Percentiles rank a stretch among this genome's conserved stretches.
Evolutionary conservation across 805 yeast species (phyloP).

Genomic region (Candida awuae): DNA sequence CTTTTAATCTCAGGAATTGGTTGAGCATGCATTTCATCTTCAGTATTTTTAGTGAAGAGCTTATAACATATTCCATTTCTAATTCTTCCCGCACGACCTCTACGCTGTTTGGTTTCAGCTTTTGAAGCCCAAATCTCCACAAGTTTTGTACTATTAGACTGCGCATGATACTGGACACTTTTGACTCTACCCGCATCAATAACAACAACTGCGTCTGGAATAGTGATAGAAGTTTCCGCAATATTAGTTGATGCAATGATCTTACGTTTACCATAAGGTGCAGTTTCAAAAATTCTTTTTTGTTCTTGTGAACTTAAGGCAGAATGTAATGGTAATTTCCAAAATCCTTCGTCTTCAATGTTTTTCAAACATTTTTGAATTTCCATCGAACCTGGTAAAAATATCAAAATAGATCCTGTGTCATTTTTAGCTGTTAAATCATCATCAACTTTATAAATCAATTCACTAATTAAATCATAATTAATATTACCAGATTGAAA

Average conservation of each 20-base stretch:
- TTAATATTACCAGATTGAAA: constrained; percentile 64
- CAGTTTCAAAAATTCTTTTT: constrained; percentile 55
- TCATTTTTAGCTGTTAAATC: constrained; percentile 34
- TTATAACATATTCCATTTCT: constrained; percentile 75
- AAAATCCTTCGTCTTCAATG: constrained; percentile 24
- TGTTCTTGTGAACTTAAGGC: constrained; percentile 81
- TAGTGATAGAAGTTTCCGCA: constrained; percentile 96
- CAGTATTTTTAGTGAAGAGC: constrained; percentile 59
- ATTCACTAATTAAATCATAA: constrained; percentile 56
- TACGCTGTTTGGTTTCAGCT: constrained; percentile 83
- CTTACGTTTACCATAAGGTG: constrained; percentile 54
- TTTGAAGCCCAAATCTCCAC: constrained; percentile 81
- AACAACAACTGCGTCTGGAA: constrained; percentile 89
- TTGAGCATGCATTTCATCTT: constrained; percentile 51
- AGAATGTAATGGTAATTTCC: constrained; percentile 76
- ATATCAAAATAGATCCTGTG: constrained; percentile 72
- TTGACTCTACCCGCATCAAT: constrained; percentile 85
- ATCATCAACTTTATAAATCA: constrained; percentile 47
- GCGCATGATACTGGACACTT: constrained; percentile 61
- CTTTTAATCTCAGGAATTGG: constrained; percentile 88
- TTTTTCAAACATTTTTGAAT: constrained; percentile 57
- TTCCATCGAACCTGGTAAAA: constrained; percentile 87
- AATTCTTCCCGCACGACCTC: constrained; percentile 99
- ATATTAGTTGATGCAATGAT: constrained; percentile 86
- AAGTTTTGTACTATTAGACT: constrained; percentile 58